Evolutionary conservation across 805 yeast species (phyloP).

Genomic region (Spathaspora girioi): DNA sequence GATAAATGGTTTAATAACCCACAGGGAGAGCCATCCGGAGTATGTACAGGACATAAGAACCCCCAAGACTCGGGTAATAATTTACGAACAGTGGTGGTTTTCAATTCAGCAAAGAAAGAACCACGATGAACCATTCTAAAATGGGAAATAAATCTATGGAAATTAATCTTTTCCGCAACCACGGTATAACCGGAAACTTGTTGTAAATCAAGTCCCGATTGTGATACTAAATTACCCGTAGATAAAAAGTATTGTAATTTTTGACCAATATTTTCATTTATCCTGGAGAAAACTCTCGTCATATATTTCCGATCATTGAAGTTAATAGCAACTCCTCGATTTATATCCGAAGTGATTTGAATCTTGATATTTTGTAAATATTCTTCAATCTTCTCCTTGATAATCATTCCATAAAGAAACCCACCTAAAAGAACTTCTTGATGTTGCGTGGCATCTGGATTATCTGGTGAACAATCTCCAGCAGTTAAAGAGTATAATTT

Average conservation of each 20-base stretch:
- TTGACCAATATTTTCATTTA: constrained; percentile 91
- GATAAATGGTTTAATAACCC: constrained; percentile 96
- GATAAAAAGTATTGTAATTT: constrained; percentile 92
- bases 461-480: constrained; percentile 94
- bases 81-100: constrained; percentile 96
- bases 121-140: constrained; percentile 99
- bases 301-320: constrained; percentile 83
- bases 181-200: constrained; percentile 98
- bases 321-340: constrained; percentile 76
- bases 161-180: constrained; percentile 97
- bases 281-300: constrained; percentile 69
- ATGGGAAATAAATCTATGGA: constrained; percentile 95
- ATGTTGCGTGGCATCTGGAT: constrained; percentile 99
- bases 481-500: constrained; percentile 92
- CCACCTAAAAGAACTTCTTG: constrained; percentile 96
- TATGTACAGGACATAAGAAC: constrained; percentile 96
- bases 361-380: constrained; percentile 68
- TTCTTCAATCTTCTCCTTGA: constrained; percentile 95
- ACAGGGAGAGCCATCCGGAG: constrained; percentile 99
- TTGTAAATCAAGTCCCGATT: constrained; percentile 95
- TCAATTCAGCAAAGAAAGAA: constrained; percentile 96
- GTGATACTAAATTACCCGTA: constrained; percentile 95
- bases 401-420: constrained; percentile 91
- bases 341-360: constrained; percentile 76
- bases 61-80: constrained; percentile 98